Conservation (phyloP, 2,329 filamentous ascomycete genomes). For the Neocatenulostroma microsporum region DNA sequence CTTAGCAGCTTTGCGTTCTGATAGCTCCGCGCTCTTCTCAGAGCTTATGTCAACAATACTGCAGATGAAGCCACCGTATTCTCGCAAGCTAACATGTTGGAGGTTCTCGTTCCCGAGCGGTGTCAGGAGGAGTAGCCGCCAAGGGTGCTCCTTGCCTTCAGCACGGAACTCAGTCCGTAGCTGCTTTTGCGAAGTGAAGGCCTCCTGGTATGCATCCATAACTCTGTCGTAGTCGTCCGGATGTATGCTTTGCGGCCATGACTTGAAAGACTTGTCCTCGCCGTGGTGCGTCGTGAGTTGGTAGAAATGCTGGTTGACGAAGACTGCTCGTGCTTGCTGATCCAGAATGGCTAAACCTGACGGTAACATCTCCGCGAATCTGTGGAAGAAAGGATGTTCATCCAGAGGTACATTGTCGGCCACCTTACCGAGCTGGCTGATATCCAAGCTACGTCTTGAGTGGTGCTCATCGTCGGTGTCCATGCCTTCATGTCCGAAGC, state of each 20-base stretch:
- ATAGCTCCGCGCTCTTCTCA: conserved; percentile 37
- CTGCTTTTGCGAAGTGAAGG: conserved; percentile 32
- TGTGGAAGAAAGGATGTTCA: conserved; percentile 37
- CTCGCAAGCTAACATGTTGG: conserved; percentile 22
- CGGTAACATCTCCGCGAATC: conserved; percentile 40
- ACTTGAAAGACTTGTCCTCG: conserved; percentile 34
- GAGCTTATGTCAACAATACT: conserved; percentile 41
- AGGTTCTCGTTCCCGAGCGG: conserved; percentile 35
- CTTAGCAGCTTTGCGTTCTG: conserved; percentile 35
- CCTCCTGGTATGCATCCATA: conserved; percentile 37
- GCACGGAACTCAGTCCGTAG: conserved; percentile 39
- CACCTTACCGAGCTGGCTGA: conserved; percentile 5
- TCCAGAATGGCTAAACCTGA: conserved; percentile 41
- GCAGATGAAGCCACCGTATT: conserved; percentile 39
- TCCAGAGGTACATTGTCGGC: conserved; percentile 21
- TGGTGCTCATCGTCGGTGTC: not conserved
- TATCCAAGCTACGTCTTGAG: too few species aligned
- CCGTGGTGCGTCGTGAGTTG: conserved; percentile 37
- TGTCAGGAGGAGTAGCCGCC: conserved; percentile 38
- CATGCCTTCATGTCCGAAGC: not conserved
- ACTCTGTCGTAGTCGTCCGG: conserved; percentile 38
- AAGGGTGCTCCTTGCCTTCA: conserved; percentile 25
- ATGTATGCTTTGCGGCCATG: conserved; percentile 42
- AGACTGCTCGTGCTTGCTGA: conserved; percentile 36
- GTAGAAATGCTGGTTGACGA: conserved; percentile 42